Evolutionary conservation across 2,329 filamentous ascomycete genomes (phyloP).

Genomic region (Aureobasidium leucospermi): DNA sequence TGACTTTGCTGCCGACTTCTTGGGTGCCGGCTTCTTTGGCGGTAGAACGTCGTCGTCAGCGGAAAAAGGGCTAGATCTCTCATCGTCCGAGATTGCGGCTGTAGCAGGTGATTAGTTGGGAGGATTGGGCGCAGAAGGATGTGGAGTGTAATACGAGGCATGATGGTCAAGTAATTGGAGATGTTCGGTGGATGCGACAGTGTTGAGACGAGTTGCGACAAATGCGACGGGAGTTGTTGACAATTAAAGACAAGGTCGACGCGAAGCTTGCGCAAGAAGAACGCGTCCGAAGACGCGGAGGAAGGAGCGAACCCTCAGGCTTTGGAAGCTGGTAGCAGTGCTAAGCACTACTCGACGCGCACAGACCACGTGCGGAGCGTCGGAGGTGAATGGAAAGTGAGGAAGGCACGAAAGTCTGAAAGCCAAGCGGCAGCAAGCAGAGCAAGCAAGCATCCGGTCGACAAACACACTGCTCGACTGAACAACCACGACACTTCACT

Average conservation of each 20-base stretch:
- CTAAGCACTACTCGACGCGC: background rate
- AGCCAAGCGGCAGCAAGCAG: background rate
- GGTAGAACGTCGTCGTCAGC: constrained; percentile 24
- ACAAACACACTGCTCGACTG: background rate
- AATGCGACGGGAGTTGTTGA: background rate
- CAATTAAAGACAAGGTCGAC: background rate
- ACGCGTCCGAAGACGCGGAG: constrained; percentile 1
- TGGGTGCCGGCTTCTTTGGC: constrained; percentile 18
- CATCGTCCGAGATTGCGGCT: constrained; percentile 36
- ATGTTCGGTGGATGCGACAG: background rate
- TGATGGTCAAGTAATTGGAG: background rate
- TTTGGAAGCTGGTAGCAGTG: background rate
- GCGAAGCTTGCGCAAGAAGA: background rate
- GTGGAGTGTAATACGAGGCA: constrained; percentile 12
- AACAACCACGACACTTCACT: background rate
- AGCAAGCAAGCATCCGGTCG: background rate
- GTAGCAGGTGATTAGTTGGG: background rate
- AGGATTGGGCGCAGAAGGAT: background rate
- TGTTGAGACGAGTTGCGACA: background rate
- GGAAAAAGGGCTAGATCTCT: constrained; percentile 23
- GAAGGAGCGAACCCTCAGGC: background rate
- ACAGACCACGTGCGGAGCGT: background rate
- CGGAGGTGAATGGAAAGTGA: constrained; percentile 4
- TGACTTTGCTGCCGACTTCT: constrained; percentile 2
- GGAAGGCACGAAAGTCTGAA: constrained; percentile 1